Percentiles rank a stretch among this genome's conserved stretches.
phyloP scores from a whole-genome alignment of 148 eudicot genomes.

The Spergularia bocconei region DNA sequence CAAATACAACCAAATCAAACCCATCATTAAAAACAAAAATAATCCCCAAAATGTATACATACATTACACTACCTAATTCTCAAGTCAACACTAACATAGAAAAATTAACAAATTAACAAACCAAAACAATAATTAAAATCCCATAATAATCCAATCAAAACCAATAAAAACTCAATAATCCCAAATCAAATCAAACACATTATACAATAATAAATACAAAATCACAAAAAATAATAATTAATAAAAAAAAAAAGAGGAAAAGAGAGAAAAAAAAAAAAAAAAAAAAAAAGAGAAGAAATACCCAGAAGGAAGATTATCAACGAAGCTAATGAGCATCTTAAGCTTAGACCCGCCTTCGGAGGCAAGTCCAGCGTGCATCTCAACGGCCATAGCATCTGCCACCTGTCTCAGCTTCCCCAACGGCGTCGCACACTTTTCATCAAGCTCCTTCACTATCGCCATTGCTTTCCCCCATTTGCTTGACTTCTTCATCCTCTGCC shows the following conservation, averaged over 20 bases:
- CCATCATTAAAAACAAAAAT: neutral
- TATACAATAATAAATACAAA: too few species aligned
- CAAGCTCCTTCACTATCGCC: slow-evolving; percentile 54
- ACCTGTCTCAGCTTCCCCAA: slow-evolving; percentile 54
- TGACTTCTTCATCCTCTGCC: slow-evolving; percentile 43
- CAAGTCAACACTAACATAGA: neutral
- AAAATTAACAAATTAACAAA: neutral
- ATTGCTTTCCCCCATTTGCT: slow-evolving; percentile 46
- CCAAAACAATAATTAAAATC: neutral
- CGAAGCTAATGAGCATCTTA: slow-evolving; percentile 82
- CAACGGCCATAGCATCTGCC: slow-evolving; percentile 80
- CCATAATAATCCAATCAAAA: too few species aligned
- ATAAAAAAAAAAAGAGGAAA: neutral
- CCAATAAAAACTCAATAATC: neutral
- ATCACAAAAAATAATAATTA: neutral
- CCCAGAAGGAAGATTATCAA: slow-evolving; percentile 87
- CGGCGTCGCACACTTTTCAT: slow-evolving; percentile 51
- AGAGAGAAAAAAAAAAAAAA: neutral
- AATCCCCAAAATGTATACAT: too few species aligned
- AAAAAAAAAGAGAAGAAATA: slow-evolving; percentile 16
- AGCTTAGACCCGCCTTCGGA: slow-evolving; percentile 83
- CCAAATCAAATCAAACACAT: slow-evolving; percentile 1
- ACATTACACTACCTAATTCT: neutral
- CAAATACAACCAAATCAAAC: neutral
- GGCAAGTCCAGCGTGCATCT: slow-evolving; percentile 93